A percentile compares a stretch with the other conserved stretches of the same genome.
Conservation (phyloP, 1,284 basidiomycete species). For the Cerrena zonata region DNA sequence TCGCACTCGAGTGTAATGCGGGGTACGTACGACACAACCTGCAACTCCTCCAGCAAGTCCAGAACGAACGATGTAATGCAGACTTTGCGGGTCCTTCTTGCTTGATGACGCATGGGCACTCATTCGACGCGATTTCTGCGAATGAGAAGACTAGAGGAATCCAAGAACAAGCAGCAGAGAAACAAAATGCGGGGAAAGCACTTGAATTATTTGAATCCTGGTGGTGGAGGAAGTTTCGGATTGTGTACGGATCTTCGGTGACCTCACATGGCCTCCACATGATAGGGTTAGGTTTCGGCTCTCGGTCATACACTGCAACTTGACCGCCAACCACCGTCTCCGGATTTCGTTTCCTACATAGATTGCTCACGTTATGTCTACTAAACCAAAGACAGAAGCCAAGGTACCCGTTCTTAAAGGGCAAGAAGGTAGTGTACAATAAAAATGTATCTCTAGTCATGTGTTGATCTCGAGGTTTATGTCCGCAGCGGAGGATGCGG, state of each 20-base stretch:
- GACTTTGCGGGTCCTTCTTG: conserved; percentile 58
- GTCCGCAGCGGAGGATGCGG: conserved; percentile 59
- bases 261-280: too few species aligned
- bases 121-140: conserved; percentile 46
- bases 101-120: conserved; percentile 45
- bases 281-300: conserved; percentile 11
- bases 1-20: background rate
- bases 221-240: too few species aligned
- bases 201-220: too few species aligned
- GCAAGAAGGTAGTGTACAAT: conserved; percentile 67
- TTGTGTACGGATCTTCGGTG: too few species aligned
- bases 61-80: conserved; percentile 74
- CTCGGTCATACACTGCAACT: background rate
- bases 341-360: background rate
- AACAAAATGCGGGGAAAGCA: too few species aligned
- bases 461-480: background rate
- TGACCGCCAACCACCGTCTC: background rate
- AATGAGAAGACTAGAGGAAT: too few species aligned
- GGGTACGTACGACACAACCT: conserved; percentile 80
- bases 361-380: conserved; percentile 15
- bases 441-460: conserved; percentile 1
- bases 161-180: too few species aligned
- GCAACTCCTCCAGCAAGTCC: conserved; percentile 89
- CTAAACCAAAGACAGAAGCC: conserved; percentile 37
- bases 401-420: conserved; percentile 64